Evolutionary conservation across 257 asterid species (phyloP).

Genomic region (Misopates orontium): DNA sequence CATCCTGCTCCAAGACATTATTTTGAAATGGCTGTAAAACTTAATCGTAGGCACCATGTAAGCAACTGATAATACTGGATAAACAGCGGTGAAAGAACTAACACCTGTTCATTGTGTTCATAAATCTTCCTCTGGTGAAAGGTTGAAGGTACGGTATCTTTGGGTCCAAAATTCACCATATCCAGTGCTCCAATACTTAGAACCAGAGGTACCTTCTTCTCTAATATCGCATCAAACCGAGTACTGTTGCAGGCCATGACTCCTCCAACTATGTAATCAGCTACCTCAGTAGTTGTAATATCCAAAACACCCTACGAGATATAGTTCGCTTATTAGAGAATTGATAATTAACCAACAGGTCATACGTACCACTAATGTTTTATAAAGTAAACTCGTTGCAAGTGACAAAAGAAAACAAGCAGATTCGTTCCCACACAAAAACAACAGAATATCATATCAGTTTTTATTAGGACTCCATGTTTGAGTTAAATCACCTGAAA

Average conservation of each 20-base stretch:
- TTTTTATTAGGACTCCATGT: constrained; percentile 1
- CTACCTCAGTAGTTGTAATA: constrained; percentile 93
- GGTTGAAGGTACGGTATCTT: constrained; percentile 62
- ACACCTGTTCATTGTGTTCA: constrained; percentile 87
- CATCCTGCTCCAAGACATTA: background rate
- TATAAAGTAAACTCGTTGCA: constrained; percentile 5
- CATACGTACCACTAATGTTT: background rate
- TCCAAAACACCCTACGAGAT: constrained; percentile 78
- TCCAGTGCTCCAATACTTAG: constrained; percentile 94
- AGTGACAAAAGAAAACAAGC: constrained; percentile 10
- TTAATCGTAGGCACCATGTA: constrained; percentile 9
- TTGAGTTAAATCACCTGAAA: constrained; percentile 11
- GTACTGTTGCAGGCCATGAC: constrained; percentile 85
- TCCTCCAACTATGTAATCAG: constrained; percentile 92
- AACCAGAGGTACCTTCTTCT: constrained; percentile 84
- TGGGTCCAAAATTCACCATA: constrained; percentile 94
- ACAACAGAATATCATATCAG: constrained; percentile 3
- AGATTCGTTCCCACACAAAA: constrained; percentile 9
- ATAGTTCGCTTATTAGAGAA: constrained; percentile 21
- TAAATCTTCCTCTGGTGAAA: constrained; percentile 67
- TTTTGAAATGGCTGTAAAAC: background rate
- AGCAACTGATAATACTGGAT: constrained; percentile 11
- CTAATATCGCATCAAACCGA: constrained; percentile 79
- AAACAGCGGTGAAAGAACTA: constrained; percentile 20
- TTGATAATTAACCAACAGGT: constrained; percentile 7